Conservation (phyloP, 768 basidiomycete genomes). For the Harrya chromipes region DNA sequence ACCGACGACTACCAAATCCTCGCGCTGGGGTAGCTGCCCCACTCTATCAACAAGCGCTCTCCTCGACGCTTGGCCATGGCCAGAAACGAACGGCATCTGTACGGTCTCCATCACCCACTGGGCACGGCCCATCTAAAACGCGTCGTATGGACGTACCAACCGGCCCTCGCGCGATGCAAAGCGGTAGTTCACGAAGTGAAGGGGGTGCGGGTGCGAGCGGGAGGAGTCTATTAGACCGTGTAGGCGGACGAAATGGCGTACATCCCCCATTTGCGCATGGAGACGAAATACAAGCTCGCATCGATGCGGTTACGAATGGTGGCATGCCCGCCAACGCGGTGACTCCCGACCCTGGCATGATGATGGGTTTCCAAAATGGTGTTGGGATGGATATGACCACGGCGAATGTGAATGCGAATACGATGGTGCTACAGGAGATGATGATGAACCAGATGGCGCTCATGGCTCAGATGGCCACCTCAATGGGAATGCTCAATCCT, state of each 20-base stretch:
- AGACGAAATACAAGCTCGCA: conserved; percentile 76
- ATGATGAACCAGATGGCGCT: conserved; percentile 91
- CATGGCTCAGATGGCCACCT: conserved; percentile 89
- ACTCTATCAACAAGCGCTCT: conserved; percentile 73
- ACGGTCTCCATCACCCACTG: conserved; percentile 63
- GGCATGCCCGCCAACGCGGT: conserved; percentile 37
- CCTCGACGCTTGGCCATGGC: conserved; percentile 48
- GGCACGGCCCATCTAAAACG: conserved; percentile 62
- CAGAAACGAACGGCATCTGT: conserved; percentile 67
- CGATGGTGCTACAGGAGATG: conserved; percentile 80
- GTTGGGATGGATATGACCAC: conserved; percentile 39
- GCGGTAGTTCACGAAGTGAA: conserved; percentile 20
- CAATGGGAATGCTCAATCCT: conserved; percentile 75
- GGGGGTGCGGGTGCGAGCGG: conserved; percentile 26
- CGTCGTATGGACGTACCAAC: conserved; percentile 77
- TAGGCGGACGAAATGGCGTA: conserved; percentile 55
- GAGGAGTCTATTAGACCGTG: conserved; percentile 76
- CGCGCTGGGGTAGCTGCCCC: conserved; percentile 39
- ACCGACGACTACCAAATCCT: conserved; percentile 41
- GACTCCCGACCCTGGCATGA: conserved; percentile 35
- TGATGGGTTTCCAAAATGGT: conserved; percentile 46
- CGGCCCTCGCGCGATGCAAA: conserved; percentile 80
- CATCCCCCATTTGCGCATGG: conserved; percentile 35
- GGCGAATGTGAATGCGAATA: conserved; percentile 60
- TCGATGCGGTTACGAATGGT: conserved; percentile 69